A percentile compares a stretch with the other conserved stretches of the same genome.
These are phyloP conservation scores for Anaeramoeba flamelloides DNA, from an alignment of 78 protist species.

Conservation along the genomic window DNA sequence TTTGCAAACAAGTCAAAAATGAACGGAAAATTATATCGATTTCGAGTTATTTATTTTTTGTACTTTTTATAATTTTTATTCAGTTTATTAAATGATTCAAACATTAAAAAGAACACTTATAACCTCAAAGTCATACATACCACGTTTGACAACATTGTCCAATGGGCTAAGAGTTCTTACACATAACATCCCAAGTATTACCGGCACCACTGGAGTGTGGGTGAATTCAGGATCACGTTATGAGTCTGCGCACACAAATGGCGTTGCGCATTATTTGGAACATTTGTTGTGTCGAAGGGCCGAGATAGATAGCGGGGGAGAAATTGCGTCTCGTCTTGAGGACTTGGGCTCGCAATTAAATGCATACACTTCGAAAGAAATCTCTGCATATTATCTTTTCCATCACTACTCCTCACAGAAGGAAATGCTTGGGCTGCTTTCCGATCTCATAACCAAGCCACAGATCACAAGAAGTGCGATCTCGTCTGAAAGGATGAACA, in stretches of 20 bases:
- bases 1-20: no score
- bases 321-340: constrained; percentile 28
- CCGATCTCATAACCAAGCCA: no score
- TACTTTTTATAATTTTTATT: no score
- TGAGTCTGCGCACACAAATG: constrained; percentile 75
- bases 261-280: constrained; percentile 91
- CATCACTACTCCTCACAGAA: no score
- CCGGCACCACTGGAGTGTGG: constrained; percentile 74
- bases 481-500: constrained; percentile 65
- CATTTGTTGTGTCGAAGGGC: no score
- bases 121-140: no score
- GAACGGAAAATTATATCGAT: no score
- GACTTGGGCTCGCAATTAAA: constrained; percentile 81
- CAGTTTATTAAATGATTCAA: no score
- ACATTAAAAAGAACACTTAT: no score
- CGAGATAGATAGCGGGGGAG: background rate
- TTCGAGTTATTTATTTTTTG: no score
- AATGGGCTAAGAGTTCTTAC: constrained; percentile 77
- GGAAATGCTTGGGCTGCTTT: no score
- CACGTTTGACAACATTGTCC: constrained; percentile 46
- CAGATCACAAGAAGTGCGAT: constrained; percentile 19
- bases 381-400: no score
- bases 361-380: constrained; percentile 88
- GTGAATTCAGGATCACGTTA: constrained; percentile 76
- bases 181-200: constrained; percentile 43